Evolutionary conservation across 1,284 basidiomycete genomes (phyloP).

Genomic region (Cryptococcus sp.): DNA sequence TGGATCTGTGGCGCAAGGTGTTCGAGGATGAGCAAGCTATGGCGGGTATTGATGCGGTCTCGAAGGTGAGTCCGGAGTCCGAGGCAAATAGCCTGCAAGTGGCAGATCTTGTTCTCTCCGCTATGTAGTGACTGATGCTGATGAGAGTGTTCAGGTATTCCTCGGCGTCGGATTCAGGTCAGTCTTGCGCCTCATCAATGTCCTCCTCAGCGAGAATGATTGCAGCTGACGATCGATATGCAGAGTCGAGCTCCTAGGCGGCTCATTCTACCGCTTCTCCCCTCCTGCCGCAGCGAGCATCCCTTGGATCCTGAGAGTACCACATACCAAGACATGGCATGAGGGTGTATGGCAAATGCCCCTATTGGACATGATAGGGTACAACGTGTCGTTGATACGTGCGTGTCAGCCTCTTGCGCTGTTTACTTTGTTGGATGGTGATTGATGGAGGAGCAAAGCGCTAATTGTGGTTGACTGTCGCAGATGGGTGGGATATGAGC

Average conservation of each 20-base stretch:
- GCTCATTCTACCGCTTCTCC: constrained; percentile 6
- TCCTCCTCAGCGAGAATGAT: not conserved
- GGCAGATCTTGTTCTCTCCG: not conserved
- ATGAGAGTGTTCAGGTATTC: constrained; percentile 2
- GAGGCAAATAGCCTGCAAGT: not conserved
- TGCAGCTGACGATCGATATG: not conserved
- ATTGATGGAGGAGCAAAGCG: not conserved
- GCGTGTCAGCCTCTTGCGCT: constrained; percentile 1
- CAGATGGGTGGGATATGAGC: constrained; percentile 5
- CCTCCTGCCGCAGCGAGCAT: constrained; percentile 4
- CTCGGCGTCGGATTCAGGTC: constrained; percentile 10
- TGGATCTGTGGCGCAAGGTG: constrained; percentile 2
- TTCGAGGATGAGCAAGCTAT: not conserved
- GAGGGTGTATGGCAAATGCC: not conserved
- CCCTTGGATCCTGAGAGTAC: constrained; percentile 6
- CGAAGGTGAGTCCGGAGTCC: not conserved
- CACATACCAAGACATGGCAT: not conserved
- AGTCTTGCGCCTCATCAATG: not conserved
- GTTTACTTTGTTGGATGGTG: not conserved
- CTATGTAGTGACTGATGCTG: not conserved
- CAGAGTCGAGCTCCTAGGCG: constrained; percentile 6
- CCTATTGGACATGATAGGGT: not conserved
- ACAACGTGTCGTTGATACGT: not conserved
- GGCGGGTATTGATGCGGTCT: not conserved
- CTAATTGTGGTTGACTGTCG: not conserved